phyloP scores from a whole-genome alignment of 2,329 filamentous ascomycete genomes.

The Diaporthe sp. region DNA sequence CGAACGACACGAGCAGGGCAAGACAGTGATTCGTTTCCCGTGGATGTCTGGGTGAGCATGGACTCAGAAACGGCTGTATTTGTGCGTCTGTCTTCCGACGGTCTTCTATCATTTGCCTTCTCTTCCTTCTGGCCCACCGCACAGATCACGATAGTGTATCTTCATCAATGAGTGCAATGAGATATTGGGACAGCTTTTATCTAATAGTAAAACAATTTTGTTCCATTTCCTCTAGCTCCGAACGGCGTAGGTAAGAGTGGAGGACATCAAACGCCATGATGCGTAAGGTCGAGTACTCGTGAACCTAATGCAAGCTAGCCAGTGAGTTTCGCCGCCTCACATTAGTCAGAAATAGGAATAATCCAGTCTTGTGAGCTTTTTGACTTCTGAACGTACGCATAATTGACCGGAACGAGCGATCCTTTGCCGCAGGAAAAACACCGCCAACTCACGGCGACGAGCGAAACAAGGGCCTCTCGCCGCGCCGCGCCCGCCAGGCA shows the following conservation, averaged over 20 bases:
- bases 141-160: background rate
- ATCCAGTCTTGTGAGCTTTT: too few species aligned
- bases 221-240: background rate
- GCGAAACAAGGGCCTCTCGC: too few species aligned
- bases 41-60: background rate
- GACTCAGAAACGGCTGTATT: background rate
- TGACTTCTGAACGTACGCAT: too few species aligned
- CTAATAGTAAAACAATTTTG: background rate
- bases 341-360: too few species aligned
- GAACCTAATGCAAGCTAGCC: too few species aligned
- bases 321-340: too few species aligned
- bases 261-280: too few species aligned
- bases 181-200: background rate
- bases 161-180: background rate
- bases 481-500: too few species aligned
- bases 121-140: background rate
- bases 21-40: constrained; percentile 7
- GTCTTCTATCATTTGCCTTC: background rate
- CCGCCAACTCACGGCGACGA: too few species aligned
- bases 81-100: background rate
- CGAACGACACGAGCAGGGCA: constrained; percentile 57
- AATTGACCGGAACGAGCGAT: too few species aligned
- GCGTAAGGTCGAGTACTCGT: too few species aligned
- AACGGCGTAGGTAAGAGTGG: background rate
- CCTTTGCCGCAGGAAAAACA: too few species aligned